Base-by-base conservation (phyloP, 352 stramenopile genomes). In the Phytopythium mirpurense region DNA sequence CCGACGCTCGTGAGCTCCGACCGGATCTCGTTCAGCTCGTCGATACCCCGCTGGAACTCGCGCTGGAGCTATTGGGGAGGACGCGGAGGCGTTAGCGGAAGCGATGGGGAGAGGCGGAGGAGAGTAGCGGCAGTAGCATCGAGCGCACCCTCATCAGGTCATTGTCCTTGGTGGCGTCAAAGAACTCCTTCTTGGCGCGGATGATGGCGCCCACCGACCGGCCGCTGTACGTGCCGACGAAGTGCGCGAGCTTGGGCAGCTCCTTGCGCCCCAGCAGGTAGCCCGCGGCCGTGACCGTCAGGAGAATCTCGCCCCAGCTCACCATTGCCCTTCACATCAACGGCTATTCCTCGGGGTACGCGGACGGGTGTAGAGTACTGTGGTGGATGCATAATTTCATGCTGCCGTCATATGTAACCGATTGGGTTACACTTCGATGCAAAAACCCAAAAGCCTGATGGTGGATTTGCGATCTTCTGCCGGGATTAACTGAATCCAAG, bases 101-200 rank as follows among this genome's bases (percentile, higher is more conserved):
- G 29, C n/a, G n/a, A n/a, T n/a, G n/a, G n/a, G n/a, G n/a, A n/a
- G n/a, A n/a, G n/a, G n/a, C n/a, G n/a, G n/a, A n/a, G n/a, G n/a
- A n/a, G n/a, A n/a, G n/a, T n/a, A n/a, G n/a, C n/a, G n/a, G n/a
- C n/a, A n/a, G n/a, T n/a, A n/a, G n/a, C n/a, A n/a, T n/a, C n/a
- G n/a, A 23, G 23, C 53, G 10, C 19, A 84, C 75, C 60, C 87
- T 86, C 59, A 91, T 74, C 6, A 91, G 72, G 35, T 91, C 73
- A 46, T 81, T 86, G 72, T 89, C 74, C 38, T 81, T 86, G 1
- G 81, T 91, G 23, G 78, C 81, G 63, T 91, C 76, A 47, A 89
- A 91, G 60, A 89, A 91, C 66, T 91, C 78, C 43, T 88, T 83
- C 62, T 91, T 91, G 34, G 81, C 81, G 44, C 81, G 81, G 27